Evolutionary conservation across 108 stramenopile genomes (phyloP), one percentile per base, ranked within the genome.

Genomic region (Mediolabrus comicus): DNA sequence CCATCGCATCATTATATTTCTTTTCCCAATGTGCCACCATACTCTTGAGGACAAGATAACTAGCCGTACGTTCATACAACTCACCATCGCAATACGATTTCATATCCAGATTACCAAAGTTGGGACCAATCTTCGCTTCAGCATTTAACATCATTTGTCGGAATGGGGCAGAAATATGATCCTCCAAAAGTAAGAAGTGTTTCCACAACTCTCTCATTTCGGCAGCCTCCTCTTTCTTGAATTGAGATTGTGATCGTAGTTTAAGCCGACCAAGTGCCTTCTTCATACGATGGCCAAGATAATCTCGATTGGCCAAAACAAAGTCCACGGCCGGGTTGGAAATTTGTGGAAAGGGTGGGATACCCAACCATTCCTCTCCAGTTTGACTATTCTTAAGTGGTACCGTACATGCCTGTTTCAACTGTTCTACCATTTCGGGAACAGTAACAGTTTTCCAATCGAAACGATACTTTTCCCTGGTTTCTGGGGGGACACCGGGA

Each of bases 1-100:
- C 81, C 49, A 87, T 65, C 54, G 93, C 90, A 71, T 94, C 93
- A 7, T 77, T 64, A 32, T 87, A 83, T 70, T 94, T 94, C 75
- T 91, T 94, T 69, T 91, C 93, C 90, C 90, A 94, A 30, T 87
- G 86, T 3, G 85, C 85, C 14, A 89, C 86, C 93, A 94, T 94
- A 24, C 90, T 90, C 74, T 94, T 91, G 17, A 94, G 62, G 4
- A 94, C 90, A n/a, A 91, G 60, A 49, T 89, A 94, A 49, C 76
- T 83, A 5, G 88, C 92, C n/a, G 81, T 69, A 4, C 90, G 79
- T 78, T 90, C 84, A 62, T 91, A 91, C 14, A 88, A 60, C 33
- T 89, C 84, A n/a, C 84, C 84, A 31, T 66, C 43, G 65, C 75
- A 77, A 53, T 77, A 93, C 35, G 75, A 72, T 53, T 59, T 65